Conservation (phyloP, 2,329 filamentous ascomycete species). For the Didymella sp. region DNA sequence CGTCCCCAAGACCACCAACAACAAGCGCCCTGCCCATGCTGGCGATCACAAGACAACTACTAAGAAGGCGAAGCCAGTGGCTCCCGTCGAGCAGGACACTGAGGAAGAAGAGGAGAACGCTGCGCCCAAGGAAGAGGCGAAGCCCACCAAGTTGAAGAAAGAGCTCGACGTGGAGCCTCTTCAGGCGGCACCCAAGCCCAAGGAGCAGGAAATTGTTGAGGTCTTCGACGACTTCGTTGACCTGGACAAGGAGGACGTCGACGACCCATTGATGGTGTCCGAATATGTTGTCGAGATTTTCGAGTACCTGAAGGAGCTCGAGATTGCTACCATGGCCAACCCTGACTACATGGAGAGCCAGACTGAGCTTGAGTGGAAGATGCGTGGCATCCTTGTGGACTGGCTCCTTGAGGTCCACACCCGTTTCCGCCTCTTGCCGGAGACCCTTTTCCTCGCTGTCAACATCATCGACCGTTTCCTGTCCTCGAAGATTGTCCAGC, state of each 20-base stretch:
- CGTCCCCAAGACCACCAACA: conserved; percentile 1
- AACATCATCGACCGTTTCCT: conserved; percentile 99
- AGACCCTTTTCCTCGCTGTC: conserved; percentile 94
- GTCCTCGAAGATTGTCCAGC: conserved; percentile 91
- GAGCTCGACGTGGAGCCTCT: conserved; percentile 60
- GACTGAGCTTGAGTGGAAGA: conserved; percentile 97
- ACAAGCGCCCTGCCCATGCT: conserved; percentile 67
- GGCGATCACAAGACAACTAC: conserved; percentile 65
- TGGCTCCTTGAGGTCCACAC: conserved; percentile 99
- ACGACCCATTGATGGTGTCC: conserved; percentile 96
- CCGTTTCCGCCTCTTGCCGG: conserved; percentile 91
- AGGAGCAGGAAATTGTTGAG: conserved; percentile 30
- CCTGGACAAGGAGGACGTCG: conserved; percentile 84
- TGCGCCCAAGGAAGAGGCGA: conserved; percentile 58
- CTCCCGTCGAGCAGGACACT: conserved; percentile 54
- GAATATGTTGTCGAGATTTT: conserved; percentile 98
- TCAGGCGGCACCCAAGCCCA: conserved; percentile 28
- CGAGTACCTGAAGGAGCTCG: conserved; percentile 89
- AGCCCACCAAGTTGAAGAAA: conserved; percentile 54
- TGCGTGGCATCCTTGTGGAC: conserved; percentile 94
- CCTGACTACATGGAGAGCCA: conserved; percentile 95
- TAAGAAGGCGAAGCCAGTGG: conserved; percentile 70
- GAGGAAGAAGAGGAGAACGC: conserved; percentile 18
- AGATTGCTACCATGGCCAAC: conserved; percentile 82
- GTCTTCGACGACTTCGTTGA: conserved; percentile 56